Conservation (phyloP, 345 rosid genomes). For the Citrus trifoliata region DNA sequence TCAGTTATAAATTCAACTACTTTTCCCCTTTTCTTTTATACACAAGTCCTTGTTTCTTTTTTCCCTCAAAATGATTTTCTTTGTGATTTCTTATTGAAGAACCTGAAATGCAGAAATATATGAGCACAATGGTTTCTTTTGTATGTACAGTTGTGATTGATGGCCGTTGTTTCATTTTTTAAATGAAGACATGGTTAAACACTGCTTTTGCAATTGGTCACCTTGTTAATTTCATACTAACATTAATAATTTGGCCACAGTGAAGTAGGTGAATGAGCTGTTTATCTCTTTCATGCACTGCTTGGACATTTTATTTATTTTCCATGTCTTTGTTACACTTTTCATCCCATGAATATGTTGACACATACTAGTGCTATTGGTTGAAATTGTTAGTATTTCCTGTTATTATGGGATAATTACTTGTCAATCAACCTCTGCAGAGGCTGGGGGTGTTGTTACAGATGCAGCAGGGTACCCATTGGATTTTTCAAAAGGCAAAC, state of each 20-base stretch:
- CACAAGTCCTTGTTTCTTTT: neutral
- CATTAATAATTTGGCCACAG: neutral
- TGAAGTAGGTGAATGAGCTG: neutral
- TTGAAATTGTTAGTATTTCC: neutral
- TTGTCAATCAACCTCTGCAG: slow-evolving; percentile 42
- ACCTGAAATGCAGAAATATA: neutral
- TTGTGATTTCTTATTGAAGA: neutral
- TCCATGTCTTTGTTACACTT: neutral
- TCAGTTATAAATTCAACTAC: neutral
- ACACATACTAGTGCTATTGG: neutral
- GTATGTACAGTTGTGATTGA: neutral
- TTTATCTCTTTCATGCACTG: neutral
- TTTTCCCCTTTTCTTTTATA: no score
- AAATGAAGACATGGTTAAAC: neutral
- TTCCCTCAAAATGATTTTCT: neutral
- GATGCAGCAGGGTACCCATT: slow-evolving; percentile 78
- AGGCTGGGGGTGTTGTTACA: slow-evolving; percentile 74
- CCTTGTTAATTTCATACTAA: neutral
- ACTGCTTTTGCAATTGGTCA: neutral
- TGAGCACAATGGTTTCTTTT: neutral
- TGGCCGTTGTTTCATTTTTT: no score
- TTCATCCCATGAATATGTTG: neutral
- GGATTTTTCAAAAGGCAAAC: slow-evolving; percentile 80
- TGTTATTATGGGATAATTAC: neutral
- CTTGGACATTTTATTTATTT: neutral